Conservation (phyloP, 768 basidiomycete species). For the Lyophyllum semitale region DNA sequence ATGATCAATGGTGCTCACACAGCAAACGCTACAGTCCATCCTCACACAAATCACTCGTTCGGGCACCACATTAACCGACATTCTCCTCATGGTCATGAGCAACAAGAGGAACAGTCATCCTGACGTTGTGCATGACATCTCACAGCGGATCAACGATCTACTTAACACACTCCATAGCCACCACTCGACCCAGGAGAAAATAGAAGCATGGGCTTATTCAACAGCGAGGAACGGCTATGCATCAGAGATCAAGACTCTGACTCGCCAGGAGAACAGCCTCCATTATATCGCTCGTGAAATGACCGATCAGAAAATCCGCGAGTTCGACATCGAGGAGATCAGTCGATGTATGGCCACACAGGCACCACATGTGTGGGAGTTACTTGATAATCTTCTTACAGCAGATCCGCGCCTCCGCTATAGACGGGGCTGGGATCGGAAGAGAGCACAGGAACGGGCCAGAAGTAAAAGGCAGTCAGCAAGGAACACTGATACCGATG, state of each 20-base stretch:
- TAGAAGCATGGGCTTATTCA: not conserved
- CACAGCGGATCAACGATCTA: too few species aligned
- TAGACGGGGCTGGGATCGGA: not conserved
- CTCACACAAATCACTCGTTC: too few species aligned
- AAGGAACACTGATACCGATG: not conserved
- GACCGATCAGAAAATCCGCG: not conserved
- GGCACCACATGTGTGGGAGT: too few species aligned
- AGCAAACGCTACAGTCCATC: too few species aligned
- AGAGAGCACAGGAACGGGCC: not conserved
- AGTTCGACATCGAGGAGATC: not conserved
- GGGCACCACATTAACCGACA: too few species aligned
- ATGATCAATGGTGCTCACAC: too few species aligned
- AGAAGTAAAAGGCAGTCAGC: not conserved
- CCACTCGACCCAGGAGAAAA: too few species aligned
- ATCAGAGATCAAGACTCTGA: not conserved
- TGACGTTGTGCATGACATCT: too few species aligned
- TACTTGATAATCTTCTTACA: not conserved
- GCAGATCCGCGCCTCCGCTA: not conserved
- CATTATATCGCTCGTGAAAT: not conserved
- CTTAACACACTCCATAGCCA: too few species aligned
- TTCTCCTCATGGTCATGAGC: too few species aligned
- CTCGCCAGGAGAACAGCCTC: not conserved
- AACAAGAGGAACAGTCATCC: too few species aligned
- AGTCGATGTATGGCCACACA: not conserved
- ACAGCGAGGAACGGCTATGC: not conserved